These are phyloP conservation scores for Guillardia theta DNA, from an alignment of 78 protist species.

Conservation along the genomic window DNA sequence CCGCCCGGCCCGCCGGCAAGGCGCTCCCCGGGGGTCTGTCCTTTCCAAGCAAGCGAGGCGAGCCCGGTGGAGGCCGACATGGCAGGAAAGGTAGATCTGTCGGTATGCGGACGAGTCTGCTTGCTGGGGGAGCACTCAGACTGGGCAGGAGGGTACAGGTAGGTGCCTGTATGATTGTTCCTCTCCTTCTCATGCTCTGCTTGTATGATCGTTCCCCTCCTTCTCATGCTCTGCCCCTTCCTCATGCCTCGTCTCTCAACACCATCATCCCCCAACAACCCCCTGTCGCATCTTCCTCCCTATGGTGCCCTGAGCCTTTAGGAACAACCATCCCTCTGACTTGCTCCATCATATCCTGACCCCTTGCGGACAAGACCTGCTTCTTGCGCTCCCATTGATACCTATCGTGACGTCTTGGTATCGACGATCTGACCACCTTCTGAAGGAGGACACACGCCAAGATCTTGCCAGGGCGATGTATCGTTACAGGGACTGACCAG, in stretches of 20 bases:
- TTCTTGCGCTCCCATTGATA: too few species aligned
- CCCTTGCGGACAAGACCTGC: too few species aligned
- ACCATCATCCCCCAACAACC: not conserved
- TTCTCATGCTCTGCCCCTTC: not conserved
- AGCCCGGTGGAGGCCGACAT: too few species aligned
- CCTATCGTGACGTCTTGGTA: too few species aligned
- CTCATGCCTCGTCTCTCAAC: not conserved
- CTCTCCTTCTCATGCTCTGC: not conserved
- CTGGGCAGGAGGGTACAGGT: not conserved
- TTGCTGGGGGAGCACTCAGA: slow-evolving; percentile 12
- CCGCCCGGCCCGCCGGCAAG: too few species aligned
- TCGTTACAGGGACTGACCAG: not conserved
- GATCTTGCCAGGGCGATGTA: not conserved
- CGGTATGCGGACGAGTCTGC: slow-evolving; percentile 5
- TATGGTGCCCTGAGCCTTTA: not conserved
- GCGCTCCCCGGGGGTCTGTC: too few species aligned
- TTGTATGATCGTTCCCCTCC: not conserved
- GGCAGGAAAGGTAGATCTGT: not conserved
- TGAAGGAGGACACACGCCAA: not conserved
- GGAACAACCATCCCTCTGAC: too few species aligned
- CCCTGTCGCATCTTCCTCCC: not conserved
- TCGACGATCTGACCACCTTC: too few species aligned
- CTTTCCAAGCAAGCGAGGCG: too few species aligned
- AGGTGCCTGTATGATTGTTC: not conserved
- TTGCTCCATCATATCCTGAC: too few species aligned